phyloP scores from a whole-genome alignment of 2,329 filamentous ascomycete genomes.

The Colletotrichum sp. region DNA sequence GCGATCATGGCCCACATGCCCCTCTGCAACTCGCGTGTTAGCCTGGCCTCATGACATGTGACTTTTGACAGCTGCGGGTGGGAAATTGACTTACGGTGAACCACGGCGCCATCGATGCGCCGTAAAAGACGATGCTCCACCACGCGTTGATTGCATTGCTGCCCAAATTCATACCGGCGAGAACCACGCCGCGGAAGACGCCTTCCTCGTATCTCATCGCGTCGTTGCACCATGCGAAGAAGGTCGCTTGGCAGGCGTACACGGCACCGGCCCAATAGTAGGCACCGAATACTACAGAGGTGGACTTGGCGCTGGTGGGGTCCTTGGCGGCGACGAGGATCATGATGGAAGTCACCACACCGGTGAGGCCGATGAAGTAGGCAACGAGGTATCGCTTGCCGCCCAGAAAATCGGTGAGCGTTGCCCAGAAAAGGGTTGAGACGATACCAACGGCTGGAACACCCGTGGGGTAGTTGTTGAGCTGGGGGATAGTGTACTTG shows the following conservation, averaged over 20 bases:
- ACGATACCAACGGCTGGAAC: conserved; percentile 62
- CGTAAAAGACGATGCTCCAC: conserved; percentile 77
- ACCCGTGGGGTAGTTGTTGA: conserved; percentile 63
- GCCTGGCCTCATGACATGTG: not conserved
- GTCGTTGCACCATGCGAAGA: conserved; percentile 80
- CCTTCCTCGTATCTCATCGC: conserved; percentile 68
- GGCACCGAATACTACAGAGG: conserved; percentile 63
- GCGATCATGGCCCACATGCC: conserved; percentile 81
- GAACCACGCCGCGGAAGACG: conserved; percentile 67
- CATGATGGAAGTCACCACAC: conserved; percentile 66
- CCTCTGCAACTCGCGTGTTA: conserved; percentile 38
- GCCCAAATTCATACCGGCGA: conserved; percentile 74
- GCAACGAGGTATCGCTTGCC: conserved; percentile 70
- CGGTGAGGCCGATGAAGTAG: conserved; percentile 71
- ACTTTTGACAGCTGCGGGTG: not conserved
- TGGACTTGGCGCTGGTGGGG: conserved; percentile 44
- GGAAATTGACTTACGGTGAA: conserved; percentile 58
- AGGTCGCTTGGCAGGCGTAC: conserved; percentile 76
- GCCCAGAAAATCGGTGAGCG: conserved; percentile 67
- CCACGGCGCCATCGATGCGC: conserved; percentile 68
- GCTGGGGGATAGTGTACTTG: conserved; percentile 50
- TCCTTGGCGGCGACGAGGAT: conserved; percentile 58
- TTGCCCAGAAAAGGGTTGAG: conserved; percentile 72
- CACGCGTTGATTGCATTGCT: conserved; percentile 74
- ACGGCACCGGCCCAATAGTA: conserved; percentile 75